Percentiles rank a stretch among this genome's conserved stretches.
Evolutionary conservation across 257 asterid species (phyloP).

Genomic region (Oldenlandia corymbosa): DNA sequence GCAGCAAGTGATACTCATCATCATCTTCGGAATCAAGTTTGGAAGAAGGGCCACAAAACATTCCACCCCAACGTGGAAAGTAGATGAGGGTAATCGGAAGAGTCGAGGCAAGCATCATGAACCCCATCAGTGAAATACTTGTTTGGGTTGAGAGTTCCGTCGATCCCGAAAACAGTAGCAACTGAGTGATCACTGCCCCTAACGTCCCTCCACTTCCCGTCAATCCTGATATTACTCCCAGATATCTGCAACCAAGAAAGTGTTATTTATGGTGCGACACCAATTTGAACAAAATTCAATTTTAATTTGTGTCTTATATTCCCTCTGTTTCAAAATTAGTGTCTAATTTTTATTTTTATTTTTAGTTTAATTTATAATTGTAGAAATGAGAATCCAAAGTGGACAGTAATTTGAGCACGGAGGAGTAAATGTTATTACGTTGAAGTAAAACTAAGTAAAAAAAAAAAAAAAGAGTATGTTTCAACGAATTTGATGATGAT

Average conservation of each 20-base stretch:
- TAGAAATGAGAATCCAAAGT: too few species aligned
- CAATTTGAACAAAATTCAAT: too few species aligned
- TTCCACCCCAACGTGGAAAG: constrained; percentile 54
- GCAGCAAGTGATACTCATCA: constrained; percentile 17
- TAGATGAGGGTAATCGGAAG: constrained; percentile 36
- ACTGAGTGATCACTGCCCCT: constrained; percentile 53
- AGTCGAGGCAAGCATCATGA: constrained; percentile 38
- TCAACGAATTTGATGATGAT: too few species aligned
- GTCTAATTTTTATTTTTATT: too few species aligned
- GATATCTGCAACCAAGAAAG: constrained; percentile 27
- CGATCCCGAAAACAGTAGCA: constrained; percentile 42
- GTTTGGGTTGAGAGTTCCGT: constrained; percentile 31
- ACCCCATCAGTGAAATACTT: constrained; percentile 49
- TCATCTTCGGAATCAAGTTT: background rate
- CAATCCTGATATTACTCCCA: constrained; percentile 58
- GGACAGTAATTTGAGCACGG: too few species aligned
- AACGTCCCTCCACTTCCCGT: constrained; percentile 55
- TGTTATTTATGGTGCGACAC: too few species aligned
- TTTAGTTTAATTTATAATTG: too few species aligned
- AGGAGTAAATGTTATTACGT: too few species aligned
- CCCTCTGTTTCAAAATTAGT: too few species aligned
- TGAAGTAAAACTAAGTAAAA: too few species aligned
- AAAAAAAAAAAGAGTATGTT: too few species aligned
- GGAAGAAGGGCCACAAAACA: constrained; percentile 37
- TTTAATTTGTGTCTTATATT: too few species aligned